These are phyloP conservation scores for Chamaenerion angustifolium DNA, from an alignment of 345 rosid genomes.

Conservation along the genomic window DNA sequence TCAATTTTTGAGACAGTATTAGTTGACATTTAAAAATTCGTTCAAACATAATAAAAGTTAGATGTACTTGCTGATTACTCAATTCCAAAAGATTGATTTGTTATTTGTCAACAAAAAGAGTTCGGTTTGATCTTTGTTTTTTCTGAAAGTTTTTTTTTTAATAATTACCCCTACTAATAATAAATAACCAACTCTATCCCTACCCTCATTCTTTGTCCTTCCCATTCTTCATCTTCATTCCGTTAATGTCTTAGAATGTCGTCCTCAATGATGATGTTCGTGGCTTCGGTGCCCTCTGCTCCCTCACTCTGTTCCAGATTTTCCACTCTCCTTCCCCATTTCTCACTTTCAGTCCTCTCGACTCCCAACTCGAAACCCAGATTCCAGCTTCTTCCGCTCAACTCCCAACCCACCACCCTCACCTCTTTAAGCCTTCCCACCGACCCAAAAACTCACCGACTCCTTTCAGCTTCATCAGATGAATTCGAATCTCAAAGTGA, in stretches of 20 bases:
- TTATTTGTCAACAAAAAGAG: too few relatives aligned
- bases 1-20: too few relatives aligned
- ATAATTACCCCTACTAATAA: too few relatives aligned
- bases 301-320: slow-evolving; percentile 14
- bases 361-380: slow-evolving; percentile 9
- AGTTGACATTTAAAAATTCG: too few relatives aligned
- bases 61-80: too few relatives aligned
- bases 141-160: too few relatives aligned
- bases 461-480: slow-evolving; percentile 23
- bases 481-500: slow-evolving; percentile 20
- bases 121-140: too few relatives aligned
- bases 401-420: slow-evolving; percentile 10
- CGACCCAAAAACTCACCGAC: slow-evolving; percentile 9
- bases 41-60: too few relatives aligned
- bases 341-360: slow-evolving; percentile 9
- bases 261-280: slow-evolving; percentile 12
- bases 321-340: slow-evolving; percentile 9
- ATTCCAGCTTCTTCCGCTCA: slow-evolving; percentile 19
- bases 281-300: slow-evolving; percentile 12
- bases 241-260: slow-evolving; percentile 11
- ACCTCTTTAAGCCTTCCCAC: slow-evolving; percentile 2
- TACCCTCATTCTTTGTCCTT: slow-evolving; percentile 7
- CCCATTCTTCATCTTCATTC: not conserved
- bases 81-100: too few relatives aligned
- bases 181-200: not conserved